phyloP scores from a whole-genome alignment of 441 rosid genomes.

The Biscutella laevigata region DNA sequence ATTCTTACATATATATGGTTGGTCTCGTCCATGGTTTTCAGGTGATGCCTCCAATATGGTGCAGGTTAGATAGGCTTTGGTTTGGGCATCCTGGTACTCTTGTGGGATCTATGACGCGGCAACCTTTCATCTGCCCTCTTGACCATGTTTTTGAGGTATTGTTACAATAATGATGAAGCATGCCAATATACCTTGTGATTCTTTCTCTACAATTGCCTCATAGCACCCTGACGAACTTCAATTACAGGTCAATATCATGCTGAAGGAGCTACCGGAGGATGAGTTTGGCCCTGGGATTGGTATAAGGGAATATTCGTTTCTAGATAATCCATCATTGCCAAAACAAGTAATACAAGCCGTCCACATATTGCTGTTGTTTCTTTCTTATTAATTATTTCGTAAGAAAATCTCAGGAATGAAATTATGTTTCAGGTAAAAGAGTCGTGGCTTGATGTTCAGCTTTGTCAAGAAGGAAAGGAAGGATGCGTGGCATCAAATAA shows the following conservation, averaged over 20 bases:
- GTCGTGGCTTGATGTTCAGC: constrained; percentile 86
- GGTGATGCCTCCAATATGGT: constrained; percentile 98
- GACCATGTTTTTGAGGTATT: constrained; percentile 96
- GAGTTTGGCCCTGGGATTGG: constrained; percentile 80
- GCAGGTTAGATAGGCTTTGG: constrained; percentile 98
- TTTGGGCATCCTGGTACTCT: constrained; percentile 93
- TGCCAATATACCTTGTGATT: constrained; percentile 1
- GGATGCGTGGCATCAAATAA: constrained; percentile 48
- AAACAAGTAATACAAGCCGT: constrained; percentile 42
- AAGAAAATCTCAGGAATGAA: not conserved
- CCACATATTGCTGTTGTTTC: not conserved
- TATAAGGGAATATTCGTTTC: constrained; percentile 82
- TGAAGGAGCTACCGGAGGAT: constrained; percentile 55
- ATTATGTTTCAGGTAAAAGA: constrained; percentile 61
- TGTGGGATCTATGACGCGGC: constrained; percentile 71
- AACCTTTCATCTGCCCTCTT: constrained; percentile 93
- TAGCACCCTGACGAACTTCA: constrained; percentile 15
- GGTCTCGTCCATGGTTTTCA: constrained; percentile 26
- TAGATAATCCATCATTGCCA: constrained; percentile 69
- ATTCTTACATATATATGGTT: constrained; percentile 1
- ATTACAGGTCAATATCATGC: constrained; percentile 71
- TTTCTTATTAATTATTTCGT: not conserved
- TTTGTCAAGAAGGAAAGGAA: constrained; percentile 64
- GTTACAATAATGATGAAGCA: constrained; percentile 18
- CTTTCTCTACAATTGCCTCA: constrained; percentile 9